Evolutionary conservation across 345 rosid species (phyloP).

Genomic region (Brassica incana): DNA sequence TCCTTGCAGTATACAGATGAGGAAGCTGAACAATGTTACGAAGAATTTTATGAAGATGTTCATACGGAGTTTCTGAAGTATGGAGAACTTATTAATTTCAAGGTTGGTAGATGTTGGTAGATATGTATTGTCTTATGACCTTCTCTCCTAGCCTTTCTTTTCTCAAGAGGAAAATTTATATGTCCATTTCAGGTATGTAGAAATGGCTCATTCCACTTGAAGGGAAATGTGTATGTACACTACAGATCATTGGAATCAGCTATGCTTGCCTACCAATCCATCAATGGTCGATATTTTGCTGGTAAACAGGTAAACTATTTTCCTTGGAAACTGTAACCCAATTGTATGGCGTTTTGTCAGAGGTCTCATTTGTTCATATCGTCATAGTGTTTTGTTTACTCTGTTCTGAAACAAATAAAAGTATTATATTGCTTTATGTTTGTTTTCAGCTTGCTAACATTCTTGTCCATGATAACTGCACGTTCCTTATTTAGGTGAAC

Average conservation of each 20-base stretch:
- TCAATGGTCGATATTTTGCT: conserved; percentile 89
- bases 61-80: conserved; percentile 94
- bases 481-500: conserved; percentile 51
- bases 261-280: conserved; percentile 58
- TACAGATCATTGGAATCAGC: conserved; percentile 84
- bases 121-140: conserved; percentile 22
- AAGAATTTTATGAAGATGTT: conserved; percentile 97
- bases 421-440: conserved; percentile 11
- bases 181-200: conserved; percentile 66
- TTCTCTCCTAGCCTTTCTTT: conserved; percentile 10
- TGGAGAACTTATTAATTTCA: conserved; percentile 93
- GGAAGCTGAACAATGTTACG: conserved; percentile 75
- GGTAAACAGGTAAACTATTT: conserved; percentile 75
- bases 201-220: conserved; percentile 88
- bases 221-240: conserved; percentile 90
- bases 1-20: conserved; percentile 81
- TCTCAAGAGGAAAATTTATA: conserved; percentile 13
- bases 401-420: background rate
- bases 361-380: conserved; percentile 18
- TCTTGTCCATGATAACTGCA: conserved; percentile 8
- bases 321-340: conserved; percentile 5
- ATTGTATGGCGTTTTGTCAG: conserved; percentile 6
- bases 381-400: background rate
- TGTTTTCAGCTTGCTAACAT: conserved; percentile 13
- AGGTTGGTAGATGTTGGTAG: conserved; percentile 34